Percentiles rank a stretch among this genome's conserved stretches.
phyloP scores from a whole-genome alignment of 495 filamentous ascomycete genomes.

The Filosporella fistucella region DNA sequence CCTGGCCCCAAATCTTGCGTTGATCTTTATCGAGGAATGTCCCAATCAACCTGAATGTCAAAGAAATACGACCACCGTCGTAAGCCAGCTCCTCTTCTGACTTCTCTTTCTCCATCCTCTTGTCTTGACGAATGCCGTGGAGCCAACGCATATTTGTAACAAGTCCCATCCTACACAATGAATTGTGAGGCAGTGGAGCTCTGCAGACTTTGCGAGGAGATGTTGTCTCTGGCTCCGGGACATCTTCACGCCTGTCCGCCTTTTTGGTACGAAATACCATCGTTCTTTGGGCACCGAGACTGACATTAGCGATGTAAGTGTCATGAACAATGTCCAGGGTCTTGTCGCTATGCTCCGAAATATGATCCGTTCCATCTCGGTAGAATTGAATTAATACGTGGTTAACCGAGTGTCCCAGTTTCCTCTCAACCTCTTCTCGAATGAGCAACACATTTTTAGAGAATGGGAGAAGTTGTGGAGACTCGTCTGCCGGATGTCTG shows the following conservation, averaged over 20 bases:
- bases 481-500: conserved; percentile 89
- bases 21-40: conserved; percentile 68
- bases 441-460: conserved; percentile 66
- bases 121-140: conserved; percentile 86
- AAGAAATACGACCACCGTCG: conserved; percentile 74
- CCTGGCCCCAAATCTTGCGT: conserved; percentile 83
- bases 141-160: conserved; percentile 83
- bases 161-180: conserved; percentile 77
- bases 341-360: conserved; percentile 97
- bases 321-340: conserved; percentile 83
- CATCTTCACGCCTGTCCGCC: conserved; percentile 18
- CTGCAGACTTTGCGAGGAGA: conserved; percentile 51
- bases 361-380: conserved; percentile 84
- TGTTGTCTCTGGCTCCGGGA: conserved; percentile 6
- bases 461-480: conserved; percentile 72
- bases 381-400: conserved; percentile 94
- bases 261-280: conserved; percentile 90
- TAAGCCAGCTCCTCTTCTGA: conserved; percentile 64
- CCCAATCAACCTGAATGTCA: conserved; percentile 89
- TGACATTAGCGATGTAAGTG: conserved; percentile 86
- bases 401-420: conserved; percentile 78
- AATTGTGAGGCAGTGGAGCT: conserved; percentile 80
- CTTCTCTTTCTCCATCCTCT: conserved; percentile 61
- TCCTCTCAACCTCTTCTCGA: conserved; percentile 58
- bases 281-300: conserved; percentile 82